phyloP scores from a whole-genome alignment of 495 filamentous ascomycete genomes.

The Xylaria telfairii region DNA sequence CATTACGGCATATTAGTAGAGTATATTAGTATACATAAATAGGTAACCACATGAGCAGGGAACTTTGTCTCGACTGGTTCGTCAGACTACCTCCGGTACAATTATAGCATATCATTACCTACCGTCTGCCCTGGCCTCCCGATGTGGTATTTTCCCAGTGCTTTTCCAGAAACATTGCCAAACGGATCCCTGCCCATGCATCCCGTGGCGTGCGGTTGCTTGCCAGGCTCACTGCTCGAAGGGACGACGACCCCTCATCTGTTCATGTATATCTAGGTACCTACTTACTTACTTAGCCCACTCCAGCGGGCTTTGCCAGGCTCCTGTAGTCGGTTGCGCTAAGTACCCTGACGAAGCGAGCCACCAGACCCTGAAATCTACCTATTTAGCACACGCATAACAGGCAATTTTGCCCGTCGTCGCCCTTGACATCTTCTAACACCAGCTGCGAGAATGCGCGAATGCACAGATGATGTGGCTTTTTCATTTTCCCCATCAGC shows the following conservation, averaged over 20 bases:
- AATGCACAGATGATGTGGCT: not conserved
- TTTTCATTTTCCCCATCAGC: not conserved
- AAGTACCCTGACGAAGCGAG: slow-evolving; percentile 3
- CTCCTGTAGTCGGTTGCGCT: too few relatives aligned
- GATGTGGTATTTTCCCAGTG: not conserved
- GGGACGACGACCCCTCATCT: slow-evolving; percentile 16
- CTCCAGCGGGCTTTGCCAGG: slow-evolving; percentile 1
- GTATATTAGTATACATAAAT: too few relatives aligned
- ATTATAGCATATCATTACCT: not conserved
- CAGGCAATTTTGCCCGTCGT: not conserved
- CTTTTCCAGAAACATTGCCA: slow-evolving; percentile 11
- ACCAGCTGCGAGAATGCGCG: not conserved
- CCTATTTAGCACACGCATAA: not conserved
- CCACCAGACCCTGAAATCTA: slow-evolving; percentile 8
- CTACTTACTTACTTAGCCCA: not conserved
- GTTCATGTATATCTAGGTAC: not conserved
- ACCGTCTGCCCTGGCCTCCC: not conserved
- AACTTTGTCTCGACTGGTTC: not conserved
- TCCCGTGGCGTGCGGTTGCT: slow-evolving; percentile 3
- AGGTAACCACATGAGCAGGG: slow-evolving; percentile 2
- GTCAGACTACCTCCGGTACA: not conserved
- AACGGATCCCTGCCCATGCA: slow-evolving; percentile 5
- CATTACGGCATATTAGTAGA: too few relatives aligned
- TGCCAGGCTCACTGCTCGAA: slow-evolving; percentile 6
- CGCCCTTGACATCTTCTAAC: too few relatives aligned